Conservation (phyloP, 352 stramenopile species). For the Globisporangium rhizosaccharum region DNA sequence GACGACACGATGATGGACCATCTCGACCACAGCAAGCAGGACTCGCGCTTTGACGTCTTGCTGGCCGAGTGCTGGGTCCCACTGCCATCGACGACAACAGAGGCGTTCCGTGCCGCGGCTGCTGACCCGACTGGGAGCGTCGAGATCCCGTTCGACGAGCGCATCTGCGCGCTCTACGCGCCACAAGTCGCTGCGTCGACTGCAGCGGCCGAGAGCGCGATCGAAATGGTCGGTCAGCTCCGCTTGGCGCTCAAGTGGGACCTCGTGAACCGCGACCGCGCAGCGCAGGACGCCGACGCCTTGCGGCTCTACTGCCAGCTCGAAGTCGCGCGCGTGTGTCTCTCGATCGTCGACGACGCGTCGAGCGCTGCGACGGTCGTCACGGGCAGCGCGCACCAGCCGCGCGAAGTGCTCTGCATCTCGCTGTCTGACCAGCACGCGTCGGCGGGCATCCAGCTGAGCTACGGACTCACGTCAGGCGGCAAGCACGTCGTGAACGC, state of each 20-base stretch:
- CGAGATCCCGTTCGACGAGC: conserved; percentile 47
- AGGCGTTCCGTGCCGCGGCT: conserved; percentile 8
- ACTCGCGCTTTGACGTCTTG: conserved; percentile 72
- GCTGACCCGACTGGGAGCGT: conserved; percentile 20
- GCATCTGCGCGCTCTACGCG: conserved; percentile 65
- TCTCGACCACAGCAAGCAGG: conserved; percentile 81
- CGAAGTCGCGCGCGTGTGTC: conserved; percentile 64
- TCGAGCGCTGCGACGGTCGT: conserved; percentile 25
- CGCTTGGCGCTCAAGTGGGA: conserved; percentile 79
- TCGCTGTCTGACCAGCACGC: conserved; percentile 68
- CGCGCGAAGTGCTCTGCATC: conserved; percentile 67
- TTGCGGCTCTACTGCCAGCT: conserved; percentile 65
- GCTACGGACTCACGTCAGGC: conserved; percentile 63
- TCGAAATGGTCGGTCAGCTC: conserved; percentile 72
- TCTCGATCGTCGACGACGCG: conserved; percentile 71
- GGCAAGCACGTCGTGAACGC: conserved; percentile 76
- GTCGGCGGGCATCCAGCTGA: conserved; percentile 68
- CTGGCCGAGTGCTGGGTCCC: conserved; percentile 78
- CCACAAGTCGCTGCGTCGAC: conserved; percentile 17
- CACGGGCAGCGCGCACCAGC: conserved; percentile 24
- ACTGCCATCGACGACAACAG: conserved; percentile 31
- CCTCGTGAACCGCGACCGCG: conserved; percentile 45
- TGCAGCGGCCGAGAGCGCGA: conserved; percentile 11
- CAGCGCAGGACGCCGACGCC: conserved; percentile 37
- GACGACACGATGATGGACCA: conserved; percentile 85